A percentile compares a stretch with the other conserved stretches of the same genome.
phyloP scores from a whole-genome alignment of 805 yeast genomes.

The Pichia deserticola region DNA sequence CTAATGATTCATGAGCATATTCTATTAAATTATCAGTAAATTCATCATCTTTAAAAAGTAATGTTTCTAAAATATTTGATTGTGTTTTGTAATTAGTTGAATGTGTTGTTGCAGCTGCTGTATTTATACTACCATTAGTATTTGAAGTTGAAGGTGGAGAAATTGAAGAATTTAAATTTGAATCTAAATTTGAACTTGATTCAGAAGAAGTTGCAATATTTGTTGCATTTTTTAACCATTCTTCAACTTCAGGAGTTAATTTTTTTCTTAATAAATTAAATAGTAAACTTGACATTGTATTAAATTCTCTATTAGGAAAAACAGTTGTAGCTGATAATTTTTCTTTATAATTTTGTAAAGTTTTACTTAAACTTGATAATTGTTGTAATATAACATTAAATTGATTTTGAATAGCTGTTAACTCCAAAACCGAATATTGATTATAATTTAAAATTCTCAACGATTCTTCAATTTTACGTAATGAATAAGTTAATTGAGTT shows the following conservation, averaged over 20 bases:
- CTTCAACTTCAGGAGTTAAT: constrained; percentile 81
- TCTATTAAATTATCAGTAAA: constrained; percentile 63
- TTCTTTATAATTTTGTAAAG: constrained; percentile 55
- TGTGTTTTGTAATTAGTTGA: constrained; percentile 11
- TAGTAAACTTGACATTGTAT: constrained; percentile 75
- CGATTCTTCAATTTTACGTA: constrained; percentile 48
- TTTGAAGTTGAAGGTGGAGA: not conserved
- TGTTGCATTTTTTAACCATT: constrained; percentile 48
- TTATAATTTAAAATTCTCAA: constrained; percentile 30
- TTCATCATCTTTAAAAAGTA: constrained; percentile 43
- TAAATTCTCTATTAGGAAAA: constrained; percentile 79
- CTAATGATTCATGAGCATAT: constrained; percentile 44
- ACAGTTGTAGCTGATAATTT: constrained; percentile 61
- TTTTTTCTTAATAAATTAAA: constrained; percentile 84
- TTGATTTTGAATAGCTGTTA: constrained; percentile 74
- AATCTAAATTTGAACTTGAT: too few species aligned
- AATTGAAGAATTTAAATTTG: not conserved
- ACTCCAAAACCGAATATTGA: constrained; percentile 23
- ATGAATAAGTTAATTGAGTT: constrained; percentile 55
- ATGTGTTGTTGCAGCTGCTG: constrained; percentile 6
- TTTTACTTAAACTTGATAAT: constrained; percentile 64
- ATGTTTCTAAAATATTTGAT: constrained; percentile 3
- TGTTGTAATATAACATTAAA: constrained; percentile 79
- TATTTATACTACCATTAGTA: not conserved
- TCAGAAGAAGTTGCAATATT: not conserved